A percentile compares a stretch with the other conserved stretches of the same genome.
phyloP scores from a whole-genome alignment of 2,329 filamentous ascomycete species.

The Fusarium anthophilum region DNA sequence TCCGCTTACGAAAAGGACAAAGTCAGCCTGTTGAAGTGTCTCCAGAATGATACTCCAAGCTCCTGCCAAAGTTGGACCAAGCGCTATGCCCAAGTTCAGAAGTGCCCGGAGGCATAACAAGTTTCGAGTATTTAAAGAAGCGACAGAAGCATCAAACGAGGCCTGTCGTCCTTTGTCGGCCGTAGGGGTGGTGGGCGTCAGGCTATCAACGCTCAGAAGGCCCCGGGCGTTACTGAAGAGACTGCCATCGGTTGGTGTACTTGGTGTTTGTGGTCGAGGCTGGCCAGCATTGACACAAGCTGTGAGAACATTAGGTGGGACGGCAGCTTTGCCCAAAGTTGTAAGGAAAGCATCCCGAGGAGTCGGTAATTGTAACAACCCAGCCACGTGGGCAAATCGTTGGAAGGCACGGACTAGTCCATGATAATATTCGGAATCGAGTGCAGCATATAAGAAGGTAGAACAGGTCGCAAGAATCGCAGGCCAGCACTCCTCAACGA shows the following conservation, averaged over 20 bases:
- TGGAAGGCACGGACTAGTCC: constrained; percentile 92
- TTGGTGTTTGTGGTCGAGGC: constrained; percentile 54
- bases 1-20: constrained; percentile 76
- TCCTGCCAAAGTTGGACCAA: constrained; percentile 84
- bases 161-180: constrained; percentile 68
- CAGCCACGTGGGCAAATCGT: constrained; percentile 93
- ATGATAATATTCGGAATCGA: constrained; percentile 95
- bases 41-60: constrained; percentile 94
- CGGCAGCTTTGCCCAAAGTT: constrained; percentile 90
- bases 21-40: constrained; percentile 90
- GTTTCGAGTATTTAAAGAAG: constrained; percentile 84
- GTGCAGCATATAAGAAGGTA: constrained; percentile 89
- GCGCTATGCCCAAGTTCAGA: constrained; percentile 92
- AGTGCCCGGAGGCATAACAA: constrained; percentile 89
- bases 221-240: constrained; percentile 77
- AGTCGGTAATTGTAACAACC: constrained; percentile 82
- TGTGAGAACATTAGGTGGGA: constrained; percentile 80
- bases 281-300: constrained; percentile 64
- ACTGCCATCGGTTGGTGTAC: constrained; percentile 61
- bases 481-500: constrained; percentile 95
- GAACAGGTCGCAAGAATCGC: constrained; percentile 94
- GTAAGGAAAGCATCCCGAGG: constrained; percentile 95
- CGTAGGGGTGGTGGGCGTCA: constrained; percentile 66
- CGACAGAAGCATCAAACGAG: constrained; percentile 63
- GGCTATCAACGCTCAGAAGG: constrained; percentile 76